Conservation (phyloP, 805 yeast species). For the Candida insectorum region DNA sequence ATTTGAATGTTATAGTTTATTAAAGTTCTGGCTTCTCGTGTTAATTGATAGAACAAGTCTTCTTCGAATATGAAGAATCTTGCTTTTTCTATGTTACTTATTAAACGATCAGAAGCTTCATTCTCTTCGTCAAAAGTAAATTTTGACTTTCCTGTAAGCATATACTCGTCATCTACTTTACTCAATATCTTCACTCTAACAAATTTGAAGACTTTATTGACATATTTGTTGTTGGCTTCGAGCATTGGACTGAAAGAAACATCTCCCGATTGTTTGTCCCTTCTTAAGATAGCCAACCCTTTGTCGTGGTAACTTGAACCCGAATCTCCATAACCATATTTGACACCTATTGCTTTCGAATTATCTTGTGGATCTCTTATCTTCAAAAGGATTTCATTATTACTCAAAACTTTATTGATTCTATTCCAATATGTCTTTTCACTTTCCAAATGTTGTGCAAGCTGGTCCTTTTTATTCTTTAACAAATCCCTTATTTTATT, state of each 20-base stretch:
- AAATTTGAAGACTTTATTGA: slow-evolving; percentile 40
- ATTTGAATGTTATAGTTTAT: slow-evolving; percentile 67
- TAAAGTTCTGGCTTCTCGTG: slow-evolving; percentile 70
- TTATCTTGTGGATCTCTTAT: slow-evolving; percentile 49
- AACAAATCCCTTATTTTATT: slow-evolving; percentile 52
- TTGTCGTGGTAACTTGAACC: slow-evolving; percentile 75
- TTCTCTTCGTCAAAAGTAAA: slow-evolving; percentile 19
- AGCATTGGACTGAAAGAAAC: slow-evolving; percentile 30
- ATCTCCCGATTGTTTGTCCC: slow-evolving; percentile 35
- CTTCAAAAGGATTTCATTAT: slow-evolving; percentile 64
- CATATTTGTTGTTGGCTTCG: slow-evolving; percentile 26
- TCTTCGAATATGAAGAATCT: slow-evolving; percentile 81
- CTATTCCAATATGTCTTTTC: slow-evolving; percentile 70
- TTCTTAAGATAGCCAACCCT: slow-evolving; percentile 72
- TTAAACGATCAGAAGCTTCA: slow-evolving; percentile 18
- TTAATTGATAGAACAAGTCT: slow-evolving; percentile 75
- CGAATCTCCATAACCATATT: slow-evolving; percentile 88
- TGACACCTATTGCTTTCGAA: slow-evolving; percentile 65
- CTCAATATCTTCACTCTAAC: slow-evolving; percentile 59
- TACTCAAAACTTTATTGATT: slow-evolving; percentile 42
- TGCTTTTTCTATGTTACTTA: slow-evolving; percentile 60
- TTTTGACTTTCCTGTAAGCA: slow-evolving; percentile 56
- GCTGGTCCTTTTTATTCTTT: slow-evolving; percentile 45
- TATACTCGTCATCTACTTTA: slow-evolving; percentile 51
- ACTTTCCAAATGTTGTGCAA: slow-evolving; percentile 51